Evolutionary conservation across 1,139 yeast species (phyloP).

Genomic region (Suzukiozyma palmioleophila): DNA sequence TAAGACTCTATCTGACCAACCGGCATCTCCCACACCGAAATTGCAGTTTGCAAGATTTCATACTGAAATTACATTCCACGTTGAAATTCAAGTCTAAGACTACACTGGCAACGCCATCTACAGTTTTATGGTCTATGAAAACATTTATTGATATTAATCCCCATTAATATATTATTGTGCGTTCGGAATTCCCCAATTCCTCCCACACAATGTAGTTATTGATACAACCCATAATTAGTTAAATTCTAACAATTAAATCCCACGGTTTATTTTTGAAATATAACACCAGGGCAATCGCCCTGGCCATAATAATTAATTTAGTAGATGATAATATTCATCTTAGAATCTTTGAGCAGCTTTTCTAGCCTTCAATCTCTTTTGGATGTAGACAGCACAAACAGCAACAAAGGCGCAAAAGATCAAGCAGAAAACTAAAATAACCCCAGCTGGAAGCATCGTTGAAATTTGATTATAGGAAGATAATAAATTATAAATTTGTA

Average conservation of each 20-base stretch:
- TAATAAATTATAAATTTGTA: not conserved
- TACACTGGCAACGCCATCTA: too few species aligned
- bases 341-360: conserved; percentile 49
- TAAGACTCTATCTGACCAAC: too few species aligned
- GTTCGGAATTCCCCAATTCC: not conserved
- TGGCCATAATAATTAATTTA: not conserved
- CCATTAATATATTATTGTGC: not conserved
- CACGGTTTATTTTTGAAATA: not conserved
- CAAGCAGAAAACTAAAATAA: conserved; percentile 47
- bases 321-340: conserved; percentile 10
- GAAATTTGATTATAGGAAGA: not conserved
- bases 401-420: conserved; percentile 39
- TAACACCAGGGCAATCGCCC: not conserved
- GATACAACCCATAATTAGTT: conserved; percentile 1
- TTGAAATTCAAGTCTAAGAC: too few species aligned
- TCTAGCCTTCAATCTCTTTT: conserved; percentile 37
- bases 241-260: not conserved
- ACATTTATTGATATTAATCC: conserved; percentile 1
- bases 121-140: not conserved
- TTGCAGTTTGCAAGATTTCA: too few species aligned
- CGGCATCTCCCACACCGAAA: too few species aligned
- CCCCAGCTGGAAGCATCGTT: conserved; percentile 49
- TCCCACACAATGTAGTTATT: not conserved
- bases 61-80: too few species aligned
- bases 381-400: conserved; percentile 30